Base-by-base conservation (phyloP, 192 early-diverging fungal genomes). In the Entrophospora sp. region DNA sequence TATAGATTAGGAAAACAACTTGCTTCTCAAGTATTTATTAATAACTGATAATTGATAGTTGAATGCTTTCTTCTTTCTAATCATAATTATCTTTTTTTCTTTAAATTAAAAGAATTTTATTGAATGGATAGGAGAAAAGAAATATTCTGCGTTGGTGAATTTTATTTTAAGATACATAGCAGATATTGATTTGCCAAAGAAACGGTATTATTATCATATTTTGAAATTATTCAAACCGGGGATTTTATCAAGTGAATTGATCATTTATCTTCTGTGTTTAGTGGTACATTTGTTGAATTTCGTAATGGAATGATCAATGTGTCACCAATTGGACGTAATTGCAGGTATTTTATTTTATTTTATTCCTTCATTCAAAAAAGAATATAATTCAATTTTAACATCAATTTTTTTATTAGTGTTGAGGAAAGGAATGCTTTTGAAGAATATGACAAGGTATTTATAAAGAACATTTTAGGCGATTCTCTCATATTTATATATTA, bases 271-370 rank as follows among this genome's bases (percentile, higher is more conserved):
- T 4, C 1, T n/a, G n/a, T n/a, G n/a, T 25, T 40, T 64, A 91
- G 89, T 70, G 96, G 96, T 53, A 98, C 96, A 0, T 96, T 96
- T 76, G 71, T 98, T 71, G 96, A 98, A 79, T 98, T 98, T 87
- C 89, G 96, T 68, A 91, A 92, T 71, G 96, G 96, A 64, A 96
- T 98, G 93, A 88, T 98, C 79, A 98, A 98, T 79, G 83, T 96
- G 25, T 96, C 94, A 28, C 94, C 94, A 44, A 92, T 98, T 53
- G 96, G 94, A 52, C 89, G 96, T 64, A 93, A 93, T 82, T 95
- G 92, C 86, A 76, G 74, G 77, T 87, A 77, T 13, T 76, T 69
- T 25, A 28, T n/a, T n/a, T n/a, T n/a, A n/a, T n/a, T n/a, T n/a
- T n/a, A n/a, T n/a, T n/a, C n/a, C n/a, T n/a, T n/a, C n/a, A n/a